A percentile compares a stretch with the other conserved stretches of the same genome.
These are phyloP conservation scores for Brassica incana DNA, from an alignment of 345 rosid species.

Conservation along the genomic window DNA sequence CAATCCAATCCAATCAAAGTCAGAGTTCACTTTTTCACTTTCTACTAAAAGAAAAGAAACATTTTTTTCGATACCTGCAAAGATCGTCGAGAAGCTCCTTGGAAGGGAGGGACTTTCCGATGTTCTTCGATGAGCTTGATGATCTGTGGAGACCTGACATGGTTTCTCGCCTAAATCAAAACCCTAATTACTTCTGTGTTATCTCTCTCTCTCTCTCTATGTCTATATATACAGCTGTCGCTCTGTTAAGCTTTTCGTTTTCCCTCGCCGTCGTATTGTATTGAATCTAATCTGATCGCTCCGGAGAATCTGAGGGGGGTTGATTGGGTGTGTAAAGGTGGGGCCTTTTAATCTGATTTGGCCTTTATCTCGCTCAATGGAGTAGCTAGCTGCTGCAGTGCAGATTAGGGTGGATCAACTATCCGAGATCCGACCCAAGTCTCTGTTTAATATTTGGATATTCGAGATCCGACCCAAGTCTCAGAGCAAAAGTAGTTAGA, in stretches of 20 bases:
- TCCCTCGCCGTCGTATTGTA: constrained; percentile 2
- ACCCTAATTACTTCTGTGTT: constrained; percentile 17
- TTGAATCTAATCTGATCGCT: constrained; percentile 31
- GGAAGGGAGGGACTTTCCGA: constrained; percentile 75
- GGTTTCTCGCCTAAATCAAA: constrained; percentile 3
- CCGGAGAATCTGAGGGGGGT: neutral
- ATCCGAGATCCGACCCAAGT: constrained; percentile 29
- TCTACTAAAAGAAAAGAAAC: neutral
- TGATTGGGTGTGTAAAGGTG: neutral
- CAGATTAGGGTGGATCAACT: neutral
- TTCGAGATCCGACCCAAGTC: neutral
- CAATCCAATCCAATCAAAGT: too few relatives aligned
- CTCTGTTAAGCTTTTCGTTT: neutral
- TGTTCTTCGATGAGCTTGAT: constrained; percentile 69
- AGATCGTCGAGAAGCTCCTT: constrained; percentile 99
- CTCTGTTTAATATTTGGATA: neutral
- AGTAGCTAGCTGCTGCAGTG: neutral
- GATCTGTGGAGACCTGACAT: constrained; percentile 79
- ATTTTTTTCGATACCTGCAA: constrained; percentile 57
- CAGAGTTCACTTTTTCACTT: constrained; percentile 7
- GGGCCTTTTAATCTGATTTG: constrained; percentile 19
- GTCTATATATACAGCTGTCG: neutral
- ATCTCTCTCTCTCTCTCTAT: neutral
- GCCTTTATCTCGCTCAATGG: neutral
- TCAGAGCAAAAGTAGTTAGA: too few relatives aligned